Percentiles rank a stretch among this genome's conserved stretches.
Evolutionary conservation across 148 eudicot genomes (phyloP).

Genomic region (Cornus suecica): DNA sequence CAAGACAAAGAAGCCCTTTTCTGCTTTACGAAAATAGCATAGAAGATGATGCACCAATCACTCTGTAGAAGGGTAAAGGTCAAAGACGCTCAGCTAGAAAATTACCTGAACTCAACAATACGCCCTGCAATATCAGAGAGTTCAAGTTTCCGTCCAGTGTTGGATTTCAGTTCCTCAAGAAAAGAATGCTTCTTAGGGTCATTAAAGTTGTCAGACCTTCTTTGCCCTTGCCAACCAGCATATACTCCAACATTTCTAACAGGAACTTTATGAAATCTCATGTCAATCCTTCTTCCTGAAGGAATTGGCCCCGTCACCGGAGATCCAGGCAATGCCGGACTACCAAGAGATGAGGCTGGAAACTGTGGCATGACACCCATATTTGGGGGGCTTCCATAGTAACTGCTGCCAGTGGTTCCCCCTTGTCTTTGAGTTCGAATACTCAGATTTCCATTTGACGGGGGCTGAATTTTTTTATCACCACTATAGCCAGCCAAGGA

Average conservation of each 20-base stretch:
- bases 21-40: not conserved
- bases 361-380: constrained; percentile 51
- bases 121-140: constrained; percentile 75
- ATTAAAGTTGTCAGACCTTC: constrained; percentile 44
- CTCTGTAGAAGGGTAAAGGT: not conserved
- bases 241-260: constrained; percentile 47
- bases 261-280: constrained; percentile 43
- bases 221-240: constrained; percentile 65
- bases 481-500: constrained; percentile 29
- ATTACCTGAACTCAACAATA: constrained; percentile 79
- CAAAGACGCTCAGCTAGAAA: not conserved
- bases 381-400: constrained; percentile 44
- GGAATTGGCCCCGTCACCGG: constrained; percentile 48
- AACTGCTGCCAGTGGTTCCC: constrained; percentile 30
- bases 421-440: constrained; percentile 43
- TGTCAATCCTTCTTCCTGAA: constrained; percentile 56
- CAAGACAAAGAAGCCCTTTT: too few species aligned
- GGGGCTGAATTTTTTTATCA: constrained; percentile 36
- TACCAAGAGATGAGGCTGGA: constrained; percentile 54
- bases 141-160: constrained; percentile 64
- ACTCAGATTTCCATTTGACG: constrained; percentile 28
- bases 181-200: constrained; percentile 58
- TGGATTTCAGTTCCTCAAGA: constrained; percentile 82
- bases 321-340: constrained; percentile 78
- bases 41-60: not conserved